phyloP scores from a whole-genome alignment of 2,329 filamentous ascomycete genomes.

The Fusarium solani-melongenae region DNA sequence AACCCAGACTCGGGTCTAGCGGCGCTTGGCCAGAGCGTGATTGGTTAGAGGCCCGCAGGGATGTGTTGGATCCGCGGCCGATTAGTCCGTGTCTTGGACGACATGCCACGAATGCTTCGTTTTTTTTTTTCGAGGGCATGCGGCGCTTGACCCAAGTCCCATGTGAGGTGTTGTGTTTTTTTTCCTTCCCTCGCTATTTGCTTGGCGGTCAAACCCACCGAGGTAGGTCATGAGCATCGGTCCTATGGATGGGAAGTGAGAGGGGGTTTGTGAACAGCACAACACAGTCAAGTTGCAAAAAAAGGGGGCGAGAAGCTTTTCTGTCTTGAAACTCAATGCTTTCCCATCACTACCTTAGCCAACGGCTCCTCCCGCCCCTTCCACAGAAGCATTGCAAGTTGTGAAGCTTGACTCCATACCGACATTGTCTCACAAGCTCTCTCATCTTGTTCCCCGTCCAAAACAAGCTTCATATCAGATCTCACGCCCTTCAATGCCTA shows the following conservation, averaged over 20 bases:
- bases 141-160: background rate
- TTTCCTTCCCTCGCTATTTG: background rate
- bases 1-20: constrained; percentile 32
- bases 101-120: background rate
- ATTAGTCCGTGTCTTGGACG: background rate
- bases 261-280: background rate
- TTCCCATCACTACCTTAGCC: constrained; percentile 3
- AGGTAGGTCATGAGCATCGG: background rate
- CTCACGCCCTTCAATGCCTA: background rate
- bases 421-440: background rate
- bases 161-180: background rate
- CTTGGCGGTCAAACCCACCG: background rate
- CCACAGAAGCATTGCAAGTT: background rate
- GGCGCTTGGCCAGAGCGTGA: background rate
- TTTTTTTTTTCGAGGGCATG: background rate
- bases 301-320: background rate
- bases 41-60: constrained; percentile 23
- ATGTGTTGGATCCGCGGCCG: constrained; percentile 15
- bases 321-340: background rate
- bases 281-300: background rate
- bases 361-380: constrained; percentile 31
- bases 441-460: background rate
- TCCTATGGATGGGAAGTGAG: background rate
- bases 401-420: background rate
- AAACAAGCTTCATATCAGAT: background rate